A percentile compares a stretch with the other conserved stretches of the same genome.
Evolutionary conservation across 495 filamentous ascomycete species (phyloP).

Genomic region (Symbiotaphrina buchneri): DNA sequence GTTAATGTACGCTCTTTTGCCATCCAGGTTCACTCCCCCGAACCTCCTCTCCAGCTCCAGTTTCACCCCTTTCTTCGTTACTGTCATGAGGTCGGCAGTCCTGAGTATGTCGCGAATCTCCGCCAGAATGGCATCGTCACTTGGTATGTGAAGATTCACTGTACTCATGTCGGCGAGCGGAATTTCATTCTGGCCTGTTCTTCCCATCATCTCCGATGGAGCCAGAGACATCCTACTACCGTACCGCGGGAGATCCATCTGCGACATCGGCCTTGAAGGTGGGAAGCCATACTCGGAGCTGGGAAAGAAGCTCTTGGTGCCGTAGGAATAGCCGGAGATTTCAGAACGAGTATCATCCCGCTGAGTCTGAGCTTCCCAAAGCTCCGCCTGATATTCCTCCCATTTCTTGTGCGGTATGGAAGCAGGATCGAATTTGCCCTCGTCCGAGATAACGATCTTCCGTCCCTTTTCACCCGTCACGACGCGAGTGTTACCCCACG

Average conservation of each 20-base stretch:
- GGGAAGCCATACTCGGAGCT: constrained; percentile 22
- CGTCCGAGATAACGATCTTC: constrained; percentile 85
- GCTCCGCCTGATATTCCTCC: constrained; percentile 95
- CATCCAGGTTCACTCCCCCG: constrained; percentile 55
- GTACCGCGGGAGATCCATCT: constrained; percentile 34
- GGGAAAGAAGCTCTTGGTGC: constrained; percentile 54
- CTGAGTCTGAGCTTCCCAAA: constrained; percentile 82
- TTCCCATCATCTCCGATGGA: constrained; percentile 38
- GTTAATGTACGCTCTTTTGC: constrained; percentile 75
- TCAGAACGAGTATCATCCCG: constrained; percentile 74
- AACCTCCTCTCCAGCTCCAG: constrained; percentile 77
- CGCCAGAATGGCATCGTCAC: constrained; percentile 70
- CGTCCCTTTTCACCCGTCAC: constrained; percentile 90
- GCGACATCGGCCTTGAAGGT: constrained; percentile 49
- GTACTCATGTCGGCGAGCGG: constrained; percentile 55
- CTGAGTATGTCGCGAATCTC: constrained; percentile 88
- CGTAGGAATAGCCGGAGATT: constrained; percentile 75
- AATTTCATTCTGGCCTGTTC: constrained; percentile 29
- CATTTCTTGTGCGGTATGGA: constrained; percentile 93
- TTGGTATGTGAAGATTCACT: constrained; percentile 50
- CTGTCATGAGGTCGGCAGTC: constrained; percentile 84
- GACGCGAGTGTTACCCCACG: constrained; percentile 90
- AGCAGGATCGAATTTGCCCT: constrained; percentile 91
- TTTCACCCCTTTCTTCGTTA: constrained; percentile 98
- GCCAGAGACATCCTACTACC: constrained; percentile 61